Evolutionary conservation across 1,284 basidiomycete species (phyloP).

Genomic region (Erythrobasidium hasegawianum): DNA sequence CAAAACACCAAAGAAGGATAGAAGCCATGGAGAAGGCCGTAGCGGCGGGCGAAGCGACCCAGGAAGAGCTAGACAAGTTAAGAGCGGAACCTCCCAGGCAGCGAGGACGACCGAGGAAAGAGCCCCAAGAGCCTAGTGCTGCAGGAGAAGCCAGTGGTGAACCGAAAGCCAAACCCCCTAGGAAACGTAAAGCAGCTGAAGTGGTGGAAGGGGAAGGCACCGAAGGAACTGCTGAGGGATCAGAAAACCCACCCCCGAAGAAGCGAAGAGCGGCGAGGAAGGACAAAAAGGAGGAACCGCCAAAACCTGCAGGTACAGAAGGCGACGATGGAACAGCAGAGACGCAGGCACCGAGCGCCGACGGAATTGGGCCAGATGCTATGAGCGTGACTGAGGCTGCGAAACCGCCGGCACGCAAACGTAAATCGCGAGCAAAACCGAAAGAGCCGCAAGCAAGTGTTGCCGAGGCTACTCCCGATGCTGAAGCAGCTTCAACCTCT

Average conservation of each 20-base stretch:
- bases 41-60: not conserved
- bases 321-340: not conserved
- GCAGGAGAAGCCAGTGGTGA: not conserved
- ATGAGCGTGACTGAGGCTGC: too few species aligned
- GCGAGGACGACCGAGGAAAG: not conserved
- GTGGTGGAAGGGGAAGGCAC: not conserved
- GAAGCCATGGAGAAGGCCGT: not conserved
- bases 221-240: not conserved
- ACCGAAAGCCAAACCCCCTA: not conserved
- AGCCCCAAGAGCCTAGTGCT: not conserved
- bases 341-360: not conserved
- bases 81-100: not conserved
- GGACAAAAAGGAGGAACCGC: not conserved
- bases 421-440: too few species aligned
- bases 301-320: not conserved
- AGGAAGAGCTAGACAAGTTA: slow-evolving; percentile 8
- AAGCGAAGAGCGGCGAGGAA: not conserved
- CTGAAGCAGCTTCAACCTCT: not conserved
- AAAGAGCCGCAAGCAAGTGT: too few species aligned
- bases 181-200: not conserved
- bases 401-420: too few species aligned
- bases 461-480: not conserved
- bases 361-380: too few species aligned
- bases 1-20: slow-evolving; percentile 2
- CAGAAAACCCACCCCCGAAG: not conserved